Base-by-base conservation (phyloP, 768 basidiomycete genomes). In the Piloderma croceum region DNA sequence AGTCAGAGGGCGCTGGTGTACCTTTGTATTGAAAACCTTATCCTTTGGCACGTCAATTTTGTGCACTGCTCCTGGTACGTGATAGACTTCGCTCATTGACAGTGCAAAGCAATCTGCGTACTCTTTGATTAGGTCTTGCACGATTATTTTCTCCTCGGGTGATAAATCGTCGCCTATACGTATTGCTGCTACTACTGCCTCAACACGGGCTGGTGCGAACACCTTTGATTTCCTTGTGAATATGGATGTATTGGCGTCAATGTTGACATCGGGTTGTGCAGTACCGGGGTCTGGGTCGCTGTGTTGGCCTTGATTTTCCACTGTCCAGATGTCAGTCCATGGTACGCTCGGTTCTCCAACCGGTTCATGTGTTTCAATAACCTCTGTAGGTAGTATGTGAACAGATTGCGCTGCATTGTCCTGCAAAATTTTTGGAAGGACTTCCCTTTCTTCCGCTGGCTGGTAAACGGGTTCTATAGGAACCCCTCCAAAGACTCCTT, bases 81-180 rank as follows among this genome's bases (percentile, higher is more conserved):
- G 45, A 6, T 40, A 17, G 1, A 62, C 60, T 25, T 62, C 57
- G 17, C 43, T 42, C 61, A 70, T 45, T 0, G 61, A 58, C 2
- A 70, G 46, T 5, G 67, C 65, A 40, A 69, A 74, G 20, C 57
- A 48, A 43, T 71, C 67, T 0, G 70, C 64, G 38, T 53, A 69
- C 34, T 61, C 41, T 0, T 4, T 27, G 0, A 72, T 23, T 3
- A 69, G 34, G 0, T 25, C 39, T 0, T 32, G 15, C 1, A 69
- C 60, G 9, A 43, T 12, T 3, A 7, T 10, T 3, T 43, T 34
- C 37, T 74, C 33, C 0, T 43, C 42, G 2, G 22, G 39, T 0
- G 53, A 41, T 0, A 63, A 22, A 21, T 62, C 57, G 1, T 12
- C 2, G 0, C 59, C 54, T 13, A 54, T 51, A 1, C 19, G 34